Conservation (phyloP, 495 filamentous ascomycete species). For the Hypoxylon intermedium region DNA sequence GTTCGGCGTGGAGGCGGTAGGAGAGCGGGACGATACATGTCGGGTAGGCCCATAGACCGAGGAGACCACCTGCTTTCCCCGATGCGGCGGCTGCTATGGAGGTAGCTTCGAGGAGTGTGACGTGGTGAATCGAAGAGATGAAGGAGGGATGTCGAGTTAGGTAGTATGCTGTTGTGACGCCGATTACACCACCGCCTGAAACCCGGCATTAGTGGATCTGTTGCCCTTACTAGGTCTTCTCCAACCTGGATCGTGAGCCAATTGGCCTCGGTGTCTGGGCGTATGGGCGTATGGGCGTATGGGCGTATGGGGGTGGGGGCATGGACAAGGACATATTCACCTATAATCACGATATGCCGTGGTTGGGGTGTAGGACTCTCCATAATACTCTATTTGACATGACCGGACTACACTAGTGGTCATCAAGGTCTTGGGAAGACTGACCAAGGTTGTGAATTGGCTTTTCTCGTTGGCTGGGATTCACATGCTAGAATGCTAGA, state of each 20-base stretch:
- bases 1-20: constrained; percentile 80
- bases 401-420: constrained; percentile 16
- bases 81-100: constrained; percentile 90
- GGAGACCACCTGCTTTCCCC: constrained; percentile 91
- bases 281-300: neutral
- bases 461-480: constrained; percentile 1
- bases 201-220: constrained; percentile 21
- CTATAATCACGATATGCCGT: constrained; percentile 73
- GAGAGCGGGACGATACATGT: constrained; percentile 83
- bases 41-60: constrained; percentile 94
- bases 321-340: constrained; percentile 51
- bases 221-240: neutral
- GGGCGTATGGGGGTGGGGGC: neutral
- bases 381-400: constrained; percentile 44
- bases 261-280: neutral
- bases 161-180: constrained; percentile 92
- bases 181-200: constrained; percentile 92
- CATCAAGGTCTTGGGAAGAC: neutral
- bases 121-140: constrained; percentile 73
- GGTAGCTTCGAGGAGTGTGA: constrained; percentile 89
- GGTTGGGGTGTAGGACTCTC: constrained; percentile 43
- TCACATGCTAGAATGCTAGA: neutral
- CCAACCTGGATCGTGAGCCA: neutral
- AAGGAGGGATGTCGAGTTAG: constrained; percentile 87
- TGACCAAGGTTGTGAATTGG: constrained; percentile 1